Evolutionary conservation across 768 basidiomycete species (phyloP).

Genomic region (Psilocybe cyanescens): DNA sequence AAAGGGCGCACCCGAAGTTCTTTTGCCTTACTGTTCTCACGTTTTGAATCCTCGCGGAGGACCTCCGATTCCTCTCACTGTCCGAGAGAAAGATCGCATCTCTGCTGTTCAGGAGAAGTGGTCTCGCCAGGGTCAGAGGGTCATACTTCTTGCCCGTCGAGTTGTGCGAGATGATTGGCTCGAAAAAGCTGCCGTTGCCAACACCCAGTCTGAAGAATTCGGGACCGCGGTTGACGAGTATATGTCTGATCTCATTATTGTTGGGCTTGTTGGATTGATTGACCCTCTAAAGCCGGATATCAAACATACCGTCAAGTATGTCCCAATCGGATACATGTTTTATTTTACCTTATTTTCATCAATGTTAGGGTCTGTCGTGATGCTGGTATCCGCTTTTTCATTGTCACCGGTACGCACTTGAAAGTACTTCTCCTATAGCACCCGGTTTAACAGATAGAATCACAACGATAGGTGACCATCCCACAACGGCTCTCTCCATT

Average conservation of each 20-base stretch:
- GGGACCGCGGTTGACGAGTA: conserved; percentile 42
- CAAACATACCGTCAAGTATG: conserved; percentile 45
- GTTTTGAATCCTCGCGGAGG: conserved; percentile 42
- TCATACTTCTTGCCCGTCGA: conserved; percentile 59
- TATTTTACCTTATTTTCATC: neutral
- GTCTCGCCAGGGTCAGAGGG: conserved; percentile 61
- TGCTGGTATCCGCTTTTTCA: conserved; percentile 65
- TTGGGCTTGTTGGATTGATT: conserved; percentile 62
- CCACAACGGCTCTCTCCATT: conserved; percentile 64
- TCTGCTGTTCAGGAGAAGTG: conserved; percentile 46
- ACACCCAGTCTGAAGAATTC: conserved; percentile 41
- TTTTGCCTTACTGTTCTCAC: conserved; percentile 43
- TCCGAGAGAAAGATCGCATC: conserved; percentile 30
- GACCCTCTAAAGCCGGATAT: conserved; percentile 65
- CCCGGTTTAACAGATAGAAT: neutral
- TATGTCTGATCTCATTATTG: conserved; percentile 50
- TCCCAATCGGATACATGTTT: neutral
- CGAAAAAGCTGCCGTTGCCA: conserved; percentile 26
- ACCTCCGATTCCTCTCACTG: conserved; percentile 33
- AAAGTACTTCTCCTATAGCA: no score
- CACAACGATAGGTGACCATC: conserved; percentile 48
- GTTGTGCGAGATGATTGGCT: conserved; percentile 36
- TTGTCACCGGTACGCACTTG: conserved; percentile 52
- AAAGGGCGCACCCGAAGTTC: conserved; percentile 52
- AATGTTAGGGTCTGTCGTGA: conserved; percentile 42